Conservation (phyloP, 495 filamentous ascomycete species). For the Sporormia fimetaria region DNA sequence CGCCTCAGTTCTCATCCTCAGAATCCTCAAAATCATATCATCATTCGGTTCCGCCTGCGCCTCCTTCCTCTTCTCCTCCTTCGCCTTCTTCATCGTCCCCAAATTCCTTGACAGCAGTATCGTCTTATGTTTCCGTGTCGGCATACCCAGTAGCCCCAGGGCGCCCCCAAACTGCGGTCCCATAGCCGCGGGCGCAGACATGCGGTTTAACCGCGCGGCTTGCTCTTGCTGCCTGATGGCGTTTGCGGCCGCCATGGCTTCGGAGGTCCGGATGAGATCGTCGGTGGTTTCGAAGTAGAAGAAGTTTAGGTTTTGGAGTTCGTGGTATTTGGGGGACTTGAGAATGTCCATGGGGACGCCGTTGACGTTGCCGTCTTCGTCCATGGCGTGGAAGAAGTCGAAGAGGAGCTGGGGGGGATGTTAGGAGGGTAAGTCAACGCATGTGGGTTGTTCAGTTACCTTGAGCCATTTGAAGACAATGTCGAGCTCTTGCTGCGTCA, state of each 20-base stretch:
- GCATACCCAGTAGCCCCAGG: constrained; percentile 56
- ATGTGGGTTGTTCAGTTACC: constrained; percentile 10
- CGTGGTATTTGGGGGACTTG: constrained; percentile 95
- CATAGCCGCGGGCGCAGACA: constrained; percentile 59
- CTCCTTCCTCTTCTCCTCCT: constrained; percentile 89
- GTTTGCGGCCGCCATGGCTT: constrained; percentile 85
- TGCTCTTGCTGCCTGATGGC: constrained; percentile 63
- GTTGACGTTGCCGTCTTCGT: constrained; percentile 73
- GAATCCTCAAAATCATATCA: constrained; percentile 93
- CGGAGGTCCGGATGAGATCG: constrained; percentile 80
- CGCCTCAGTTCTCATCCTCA: constrained; percentile 96
- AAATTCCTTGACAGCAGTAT: constrained; percentile 93
- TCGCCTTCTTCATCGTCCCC: constrained; percentile 89
- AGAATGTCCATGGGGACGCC: constrained; percentile 85
- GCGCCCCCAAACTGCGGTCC: constrained; percentile 42
- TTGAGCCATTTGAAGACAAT: constrained; percentile 87
- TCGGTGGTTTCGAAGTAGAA: constrained; percentile 96
- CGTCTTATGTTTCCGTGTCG: constrained; percentile 71
- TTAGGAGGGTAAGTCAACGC: constrained; percentile 1
- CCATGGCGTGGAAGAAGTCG: constrained; percentile 88
- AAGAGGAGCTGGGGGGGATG: constrained; percentile 57
- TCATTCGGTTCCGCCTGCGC: constrained; percentile 94
- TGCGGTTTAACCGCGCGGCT: constrained; percentile 46
- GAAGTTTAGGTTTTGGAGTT: constrained; percentile 89
- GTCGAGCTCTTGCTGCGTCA: constrained; percentile 84